These are phyloP conservation scores for Umbellularia californica DNA, from an alignment of 164 flowering plant species.

Conservation along the genomic window DNA sequence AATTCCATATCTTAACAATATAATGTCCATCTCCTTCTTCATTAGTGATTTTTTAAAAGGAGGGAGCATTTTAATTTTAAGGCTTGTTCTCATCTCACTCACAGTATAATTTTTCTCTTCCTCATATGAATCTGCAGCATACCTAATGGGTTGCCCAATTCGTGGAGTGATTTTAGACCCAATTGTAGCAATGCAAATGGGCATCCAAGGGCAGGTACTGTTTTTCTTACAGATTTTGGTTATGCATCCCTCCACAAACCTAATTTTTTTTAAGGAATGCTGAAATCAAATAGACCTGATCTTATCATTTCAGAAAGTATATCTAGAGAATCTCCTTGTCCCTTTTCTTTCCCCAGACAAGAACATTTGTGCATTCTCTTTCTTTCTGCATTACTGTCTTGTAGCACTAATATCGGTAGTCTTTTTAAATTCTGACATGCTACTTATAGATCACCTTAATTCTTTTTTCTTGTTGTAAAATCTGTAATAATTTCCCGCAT, in stretches of 20 bases:
- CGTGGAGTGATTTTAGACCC: constrained; percentile 97
- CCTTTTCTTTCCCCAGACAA: not conserved
- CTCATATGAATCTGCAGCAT: constrained; percentile 51
- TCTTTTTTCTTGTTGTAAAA: too few species aligned
- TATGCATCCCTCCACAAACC: not conserved
- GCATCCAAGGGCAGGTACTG: constrained; percentile 90
- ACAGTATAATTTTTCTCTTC: constrained; percentile 1
- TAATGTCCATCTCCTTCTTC: not conserved
- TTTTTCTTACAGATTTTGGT: not conserved
- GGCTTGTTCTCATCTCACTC: not conserved
- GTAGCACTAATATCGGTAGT: too few species aligned
- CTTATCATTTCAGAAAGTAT: not conserved
- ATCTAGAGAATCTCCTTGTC: too few species aligned
- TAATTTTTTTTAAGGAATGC: not conserved
- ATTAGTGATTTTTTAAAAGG: not conserved
- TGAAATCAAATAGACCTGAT: not conserved
- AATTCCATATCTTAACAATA: not conserved
- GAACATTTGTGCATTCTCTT: not conserved
- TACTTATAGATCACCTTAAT: too few species aligned
- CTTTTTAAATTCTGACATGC: too few species aligned
- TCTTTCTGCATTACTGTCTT: not conserved
- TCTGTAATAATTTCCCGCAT: too few species aligned
- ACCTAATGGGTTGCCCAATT: constrained; percentile 95
- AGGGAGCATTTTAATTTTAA: not conserved
- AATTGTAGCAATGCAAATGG: constrained; percentile 94